phyloP scores from a whole-genome alignment of 768 basidiomycete species.

The Trametes villosa region DNA sequence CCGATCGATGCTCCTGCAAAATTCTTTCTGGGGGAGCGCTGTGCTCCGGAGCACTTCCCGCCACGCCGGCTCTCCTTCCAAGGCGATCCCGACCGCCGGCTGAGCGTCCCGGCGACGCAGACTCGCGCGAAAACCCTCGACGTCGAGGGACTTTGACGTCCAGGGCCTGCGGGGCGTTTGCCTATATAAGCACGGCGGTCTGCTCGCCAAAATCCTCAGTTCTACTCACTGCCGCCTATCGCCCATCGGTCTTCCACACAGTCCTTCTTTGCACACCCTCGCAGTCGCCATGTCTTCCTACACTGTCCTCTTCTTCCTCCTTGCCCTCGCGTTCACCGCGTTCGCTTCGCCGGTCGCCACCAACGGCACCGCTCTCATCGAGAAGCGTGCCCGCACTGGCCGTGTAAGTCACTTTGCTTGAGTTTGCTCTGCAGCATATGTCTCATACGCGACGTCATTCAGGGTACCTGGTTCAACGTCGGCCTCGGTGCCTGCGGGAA shows the following conservation, averaged over 20 bases:
- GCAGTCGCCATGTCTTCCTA: slow-evolving; percentile 41
- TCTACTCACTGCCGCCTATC: slow-evolving; percentile 5
- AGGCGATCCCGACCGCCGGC: neutral
- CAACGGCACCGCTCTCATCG: slow-evolving; percentile 38
- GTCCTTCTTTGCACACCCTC: slow-evolving; percentile 2
- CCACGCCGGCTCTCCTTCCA: neutral
- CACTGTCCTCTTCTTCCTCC: slow-evolving; percentile 40
- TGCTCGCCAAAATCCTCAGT: neutral
- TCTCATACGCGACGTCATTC: slow-evolving; percentile 3
- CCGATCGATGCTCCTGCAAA: slow-evolving; percentile 4
- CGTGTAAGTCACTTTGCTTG: slow-evolving; percentile 45
- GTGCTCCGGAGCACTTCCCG: too few species aligned
- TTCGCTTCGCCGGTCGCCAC: slow-evolving; percentile 52
- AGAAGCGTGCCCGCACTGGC: slow-evolving; percentile 60
- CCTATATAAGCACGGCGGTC: neutral
- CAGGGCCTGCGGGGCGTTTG: neutral
- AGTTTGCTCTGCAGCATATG: neutral
- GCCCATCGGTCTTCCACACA: slow-evolving; percentile 26
- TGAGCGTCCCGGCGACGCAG: neutral
- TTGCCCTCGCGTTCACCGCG: slow-evolving; percentile 43
- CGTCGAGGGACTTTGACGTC: neutral
- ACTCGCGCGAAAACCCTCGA: neutral
- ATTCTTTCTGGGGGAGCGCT: too few species aligned
- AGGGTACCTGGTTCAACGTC: slow-evolving; percentile 73
- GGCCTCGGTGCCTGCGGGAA: slow-evolving; percentile 68